Evolutionary conservation across 306 rosid species (phyloP).

Genomic region (Vicia sativa): DNA sequence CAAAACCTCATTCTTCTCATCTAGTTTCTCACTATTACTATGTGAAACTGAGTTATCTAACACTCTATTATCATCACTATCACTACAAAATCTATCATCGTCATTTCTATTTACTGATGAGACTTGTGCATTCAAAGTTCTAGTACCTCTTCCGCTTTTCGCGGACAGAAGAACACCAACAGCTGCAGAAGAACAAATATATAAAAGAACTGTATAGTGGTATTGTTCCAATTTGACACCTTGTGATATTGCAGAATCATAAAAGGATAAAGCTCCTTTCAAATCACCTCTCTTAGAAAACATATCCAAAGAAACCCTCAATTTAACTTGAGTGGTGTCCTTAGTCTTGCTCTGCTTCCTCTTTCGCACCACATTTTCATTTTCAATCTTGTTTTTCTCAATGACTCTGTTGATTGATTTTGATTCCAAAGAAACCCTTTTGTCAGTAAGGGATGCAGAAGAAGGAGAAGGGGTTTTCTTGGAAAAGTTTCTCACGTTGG

Average conservation of each 20-base stretch:
- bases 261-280: slow-evolving; percentile 67
- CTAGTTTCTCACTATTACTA: slow-evolving; percentile 2
- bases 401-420: slow-evolving; percentile 14
- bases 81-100: slow-evolving; percentile 17
- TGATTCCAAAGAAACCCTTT: slow-evolving; percentile 39
- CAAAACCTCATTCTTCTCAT: slow-evolving; percentile 35
- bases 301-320: slow-evolving; percentile 66
- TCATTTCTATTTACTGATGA: slow-evolving; percentile 18
- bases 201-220: slow-evolving; percentile 77
- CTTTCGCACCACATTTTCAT: slow-evolving; percentile 26
- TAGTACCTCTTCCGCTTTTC: slow-evolving; percentile 69
- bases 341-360: slow-evolving; percentile 48
- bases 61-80: slow-evolving; percentile 22
- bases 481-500: neutral
- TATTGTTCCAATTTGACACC: slow-evolving; percentile 63
- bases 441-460: slow-evolving; percentile 30
- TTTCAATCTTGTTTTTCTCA: slow-evolving; percentile 35
- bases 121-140: slow-evolving; percentile 52
- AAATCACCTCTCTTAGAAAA: slow-evolving; percentile 86
- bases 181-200: slow-evolving; percentile 93
- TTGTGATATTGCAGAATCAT: slow-evolving; percentile 58
- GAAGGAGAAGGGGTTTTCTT: slow-evolving; percentile 36
- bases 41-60: slow-evolving; percentile 4
- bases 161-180: slow-evolving; percentile 83
- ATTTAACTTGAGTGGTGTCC: slow-evolving; percentile 47